Evolutionary conservation across 805 yeast species (phyloP).

Genomic region (Saturnispora besseyi): DNA sequence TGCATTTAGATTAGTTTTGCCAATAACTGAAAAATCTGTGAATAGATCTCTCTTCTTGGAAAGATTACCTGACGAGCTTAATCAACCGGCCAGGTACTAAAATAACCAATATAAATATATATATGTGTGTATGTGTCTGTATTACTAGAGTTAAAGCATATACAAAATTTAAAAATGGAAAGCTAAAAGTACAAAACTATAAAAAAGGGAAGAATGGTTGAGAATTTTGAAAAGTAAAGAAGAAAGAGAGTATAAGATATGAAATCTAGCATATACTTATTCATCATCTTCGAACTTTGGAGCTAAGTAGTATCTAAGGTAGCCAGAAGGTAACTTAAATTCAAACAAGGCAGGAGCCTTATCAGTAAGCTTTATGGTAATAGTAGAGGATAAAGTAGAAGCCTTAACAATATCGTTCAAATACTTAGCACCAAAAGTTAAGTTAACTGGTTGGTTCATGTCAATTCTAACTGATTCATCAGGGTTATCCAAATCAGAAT

Average conservation of each 20-base stretch:
- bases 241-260: not conserved
- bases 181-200: slow-evolving; percentile 1
- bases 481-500: slow-evolving; percentile 70
- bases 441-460: slow-evolving; percentile 76
- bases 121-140: not conserved
- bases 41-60: slow-evolving; percentile 46
- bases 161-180: not conserved
- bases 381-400: slow-evolving; percentile 62
- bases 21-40: slow-evolving; percentile 55
- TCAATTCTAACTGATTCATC: slow-evolving; percentile 68
- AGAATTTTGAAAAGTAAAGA: not conserved
- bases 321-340: slow-evolving; percentile 84
- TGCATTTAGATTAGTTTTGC: slow-evolving; percentile 80
- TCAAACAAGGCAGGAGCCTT: slow-evolving; percentile 92
- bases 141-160: not conserved
- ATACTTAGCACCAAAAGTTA: slow-evolving; percentile 88
- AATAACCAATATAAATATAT: not conserved
- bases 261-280: slow-evolving; percentile 20
- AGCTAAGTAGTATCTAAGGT: slow-evolving; percentile 90
- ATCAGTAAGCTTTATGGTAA: slow-evolving; percentile 79
- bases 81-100: slow-evolving; percentile 21
- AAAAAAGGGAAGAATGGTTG: not conserved
- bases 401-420: slow-evolving; percentile 89
- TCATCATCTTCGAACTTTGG: slow-evolving; percentile 96
- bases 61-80: slow-evolving; percentile 16